These are phyloP conservation scores for Phaffia rhodozyma DNA, from an alignment of 1,284 basidiomycete species.

Conservation along the genomic window DNA sequence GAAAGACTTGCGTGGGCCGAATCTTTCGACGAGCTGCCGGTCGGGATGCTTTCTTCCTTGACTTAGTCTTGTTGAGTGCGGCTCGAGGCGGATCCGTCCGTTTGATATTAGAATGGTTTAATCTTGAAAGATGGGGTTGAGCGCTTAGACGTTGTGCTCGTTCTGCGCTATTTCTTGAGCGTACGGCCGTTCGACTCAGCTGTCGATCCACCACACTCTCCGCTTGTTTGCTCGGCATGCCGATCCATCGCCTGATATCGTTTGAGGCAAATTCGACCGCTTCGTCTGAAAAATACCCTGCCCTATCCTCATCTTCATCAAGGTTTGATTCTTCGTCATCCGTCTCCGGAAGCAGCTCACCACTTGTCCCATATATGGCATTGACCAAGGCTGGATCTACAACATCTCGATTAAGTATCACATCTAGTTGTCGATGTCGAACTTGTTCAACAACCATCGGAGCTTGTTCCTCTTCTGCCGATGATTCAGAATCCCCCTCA, in stretches of 20 bases:
- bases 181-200: neutral
- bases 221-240: too few species aligned
- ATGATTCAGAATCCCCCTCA: neutral
- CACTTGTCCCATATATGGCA: neutral
- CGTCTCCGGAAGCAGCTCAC: neutral
- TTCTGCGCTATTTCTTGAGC: neutral
- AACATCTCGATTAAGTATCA: neutral
- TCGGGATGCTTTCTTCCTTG: too few species aligned
- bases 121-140: neutral
- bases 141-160: neutral
- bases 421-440: neutral
- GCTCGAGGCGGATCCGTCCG: constrained; percentile 29
- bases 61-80: too few species aligned
- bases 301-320: neutral
- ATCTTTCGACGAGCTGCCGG: neutral
- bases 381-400: constrained; percentile 1
- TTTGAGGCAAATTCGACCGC: too few species aligned
- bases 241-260: too few species aligned
- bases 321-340: neutral
- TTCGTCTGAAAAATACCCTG: neutral
- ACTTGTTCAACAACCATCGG: neutral
- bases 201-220: too few species aligned
- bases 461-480: neutral
- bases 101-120: constrained; percentile 26
- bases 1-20: too few species aligned